Conservation (phyloP, 2,329 filamentous ascomycete genomes). For the Aspergillus texensis region DNA sequence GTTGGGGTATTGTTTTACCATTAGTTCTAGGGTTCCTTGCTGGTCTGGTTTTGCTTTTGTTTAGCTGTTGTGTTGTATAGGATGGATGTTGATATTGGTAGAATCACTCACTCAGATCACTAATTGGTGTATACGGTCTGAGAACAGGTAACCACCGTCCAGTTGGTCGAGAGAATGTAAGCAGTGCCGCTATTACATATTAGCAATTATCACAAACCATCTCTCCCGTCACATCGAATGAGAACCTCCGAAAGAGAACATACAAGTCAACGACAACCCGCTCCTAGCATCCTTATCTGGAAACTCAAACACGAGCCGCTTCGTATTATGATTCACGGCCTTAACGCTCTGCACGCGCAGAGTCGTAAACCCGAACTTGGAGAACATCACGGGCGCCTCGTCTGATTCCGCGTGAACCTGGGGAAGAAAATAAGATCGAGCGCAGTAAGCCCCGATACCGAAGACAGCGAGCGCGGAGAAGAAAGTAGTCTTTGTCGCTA, state of each 20-base stretch:
- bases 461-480: neutral
- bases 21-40: conserved; percentile 62
- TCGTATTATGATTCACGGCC: conserved; percentile 61
- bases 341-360: conserved; percentile 56
- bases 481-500: neutral
- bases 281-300: conserved; percentile 51
- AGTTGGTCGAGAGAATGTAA: conserved; percentile 63
- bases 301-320: conserved; percentile 59
- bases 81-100: conserved; percentile 5
- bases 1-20: conserved; percentile 69
- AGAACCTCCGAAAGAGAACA: conserved; percentile 15
- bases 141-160: conserved; percentile 62
- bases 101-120: conserved; percentile 47
- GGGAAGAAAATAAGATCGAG: neutral
- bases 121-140: conserved; percentile 69
- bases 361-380: neutral
- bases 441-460: neutral
- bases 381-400: neutral
- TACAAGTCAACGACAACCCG: conserved; percentile 56
- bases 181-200: conserved; percentile 48
- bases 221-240: too few relatives aligned
- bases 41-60: conserved; percentile 45
- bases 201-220: neutral
- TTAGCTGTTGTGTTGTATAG: neutral
- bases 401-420: neutral